Evolutionary conservation across 352 stramenopile species (phyloP).

Genomic region (Pythium phragmiticola): DNA sequence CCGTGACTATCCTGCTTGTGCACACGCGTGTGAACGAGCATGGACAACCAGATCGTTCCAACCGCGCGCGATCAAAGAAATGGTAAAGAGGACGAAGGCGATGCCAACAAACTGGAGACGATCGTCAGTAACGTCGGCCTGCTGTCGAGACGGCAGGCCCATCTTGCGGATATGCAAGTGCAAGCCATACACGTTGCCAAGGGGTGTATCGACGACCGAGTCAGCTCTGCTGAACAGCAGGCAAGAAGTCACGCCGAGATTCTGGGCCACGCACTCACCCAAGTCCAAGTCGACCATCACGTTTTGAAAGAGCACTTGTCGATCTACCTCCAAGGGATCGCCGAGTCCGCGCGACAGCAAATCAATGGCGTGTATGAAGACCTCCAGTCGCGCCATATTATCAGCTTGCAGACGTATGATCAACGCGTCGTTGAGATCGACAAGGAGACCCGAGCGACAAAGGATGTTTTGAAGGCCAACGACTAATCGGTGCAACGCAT

Average conservation of each 20-base stretch:
- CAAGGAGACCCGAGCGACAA: background rate
- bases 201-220: background rate
- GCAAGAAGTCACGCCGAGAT: background rate
- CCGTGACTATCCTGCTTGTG: too few species aligned
- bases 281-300: background rate
- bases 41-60: too few species aligned
- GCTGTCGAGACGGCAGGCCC: background rate
- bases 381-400: background rate
- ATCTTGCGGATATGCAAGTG: background rate
- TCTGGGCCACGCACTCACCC: background rate
- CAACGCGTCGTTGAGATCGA: background rate
- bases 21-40: too few species aligned
- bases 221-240: background rate
- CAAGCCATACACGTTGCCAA: background rate
- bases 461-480: background rate
- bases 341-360: background rate
- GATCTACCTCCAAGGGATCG: background rate
- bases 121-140: background rate
- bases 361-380: background rate
- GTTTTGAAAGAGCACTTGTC: background rate
- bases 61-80: too few species aligned
- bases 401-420: background rate
- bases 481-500: background rate
- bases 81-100: too few species aligned
- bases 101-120: too few species aligned